A percentile compares a stretch with the other conserved stretches of the same genome.
These are phyloP conservation scores for Crithidia acanthocephali DNA, from an alignment of 208 protist genomes.

Conservation along the genomic window DNA sequence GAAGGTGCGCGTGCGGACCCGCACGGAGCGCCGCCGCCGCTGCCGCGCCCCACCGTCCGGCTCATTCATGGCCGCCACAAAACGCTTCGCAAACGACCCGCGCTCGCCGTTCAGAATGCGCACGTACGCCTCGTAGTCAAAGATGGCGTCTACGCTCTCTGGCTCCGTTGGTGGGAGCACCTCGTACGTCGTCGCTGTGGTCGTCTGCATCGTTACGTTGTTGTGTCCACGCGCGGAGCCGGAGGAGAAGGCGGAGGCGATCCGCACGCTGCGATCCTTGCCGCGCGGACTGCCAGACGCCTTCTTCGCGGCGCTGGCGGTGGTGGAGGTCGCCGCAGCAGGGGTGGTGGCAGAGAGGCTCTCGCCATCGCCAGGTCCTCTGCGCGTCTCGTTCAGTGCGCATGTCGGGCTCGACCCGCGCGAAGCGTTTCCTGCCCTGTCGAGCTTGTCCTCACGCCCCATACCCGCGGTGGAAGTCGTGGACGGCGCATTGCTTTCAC, in stretches of 20 bases:
- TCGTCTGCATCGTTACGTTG: slow-evolving; percentile 4
- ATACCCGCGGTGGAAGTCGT: not conserved
- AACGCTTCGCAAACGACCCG: slow-evolving; percentile 18
- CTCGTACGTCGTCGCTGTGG: slow-evolving; percentile 1
- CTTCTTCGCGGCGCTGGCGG: not conserved
- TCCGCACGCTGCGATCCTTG: slow-evolving; percentile 18
- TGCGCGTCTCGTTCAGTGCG: not conserved
- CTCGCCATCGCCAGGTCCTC: not conserved
- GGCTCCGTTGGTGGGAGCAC: not conserved
- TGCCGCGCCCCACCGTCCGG: not conserved
- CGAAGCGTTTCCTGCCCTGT: not conserved
- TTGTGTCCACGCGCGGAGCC: not conserved
- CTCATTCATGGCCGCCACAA: not conserved
- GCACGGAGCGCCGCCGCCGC: not conserved
- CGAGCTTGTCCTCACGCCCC: not conserved
- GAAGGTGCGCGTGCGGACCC: not conserved
- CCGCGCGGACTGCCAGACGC: not conserved
- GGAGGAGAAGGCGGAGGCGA: slow-evolving; percentile 1
- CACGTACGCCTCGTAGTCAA: slow-evolving; percentile 77
- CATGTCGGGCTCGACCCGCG: not conserved
- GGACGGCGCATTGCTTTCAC: not conserved
- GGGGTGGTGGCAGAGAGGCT: not conserved
- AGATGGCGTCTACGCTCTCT: slow-evolving; percentile 77
- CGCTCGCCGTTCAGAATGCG: slow-evolving; percentile 35
- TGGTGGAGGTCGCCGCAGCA: not conserved